phyloP scores from a whole-genome alignment of 164 flowering plant species.

The Tetrastigma voinierianum region DNA sequence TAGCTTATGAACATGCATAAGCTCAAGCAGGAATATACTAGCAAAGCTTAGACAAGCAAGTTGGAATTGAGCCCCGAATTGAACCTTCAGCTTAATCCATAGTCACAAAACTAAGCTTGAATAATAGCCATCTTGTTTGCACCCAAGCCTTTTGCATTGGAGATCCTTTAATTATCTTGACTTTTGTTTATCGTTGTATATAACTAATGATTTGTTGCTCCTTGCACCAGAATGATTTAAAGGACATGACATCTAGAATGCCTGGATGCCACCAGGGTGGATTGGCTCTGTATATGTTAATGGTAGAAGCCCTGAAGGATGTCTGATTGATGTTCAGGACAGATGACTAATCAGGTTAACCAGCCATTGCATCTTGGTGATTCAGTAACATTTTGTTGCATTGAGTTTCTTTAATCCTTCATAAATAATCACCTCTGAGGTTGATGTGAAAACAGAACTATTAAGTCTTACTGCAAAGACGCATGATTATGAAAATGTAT shows the following conservation, averaged over 20 bases:
- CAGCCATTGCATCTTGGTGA: background rate
- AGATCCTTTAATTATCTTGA: background rate
- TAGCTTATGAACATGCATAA: too few relatives aligned
- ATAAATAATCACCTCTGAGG: background rate
- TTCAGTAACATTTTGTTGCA: background rate
- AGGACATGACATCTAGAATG: constrained; percentile 64
- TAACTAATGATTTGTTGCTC: constrained; percentile 8
- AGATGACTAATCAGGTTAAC: background rate
- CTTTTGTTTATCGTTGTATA: background rate
- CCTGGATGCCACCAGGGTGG: constrained; percentile 99
- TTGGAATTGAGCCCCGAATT: too few relatives aligned
- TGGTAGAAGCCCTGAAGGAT: constrained; percentile 41
- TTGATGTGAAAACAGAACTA: constrained; percentile 3
- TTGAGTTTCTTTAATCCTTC: background rate
- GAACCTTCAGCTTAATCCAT: too few relatives aligned
- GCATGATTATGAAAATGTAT: background rate
- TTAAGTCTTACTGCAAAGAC: background rate
- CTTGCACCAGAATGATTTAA: constrained; percentile 55
- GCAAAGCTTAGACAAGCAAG: too few relatives aligned
- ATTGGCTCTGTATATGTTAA: constrained; percentile 70
- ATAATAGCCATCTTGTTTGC: too few relatives aligned
- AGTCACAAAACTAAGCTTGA: too few relatives aligned
- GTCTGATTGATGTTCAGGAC: constrained; percentile 16
- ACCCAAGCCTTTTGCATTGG: background rate
- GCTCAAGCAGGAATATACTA: too few relatives aligned